A percentile compares a stretch with the other conserved stretches of the same genome.
Evolutionary conservation across 1,284 basidiomycete species (phyloP).

Genomic region (Apiotrichum sp.): DNA sequence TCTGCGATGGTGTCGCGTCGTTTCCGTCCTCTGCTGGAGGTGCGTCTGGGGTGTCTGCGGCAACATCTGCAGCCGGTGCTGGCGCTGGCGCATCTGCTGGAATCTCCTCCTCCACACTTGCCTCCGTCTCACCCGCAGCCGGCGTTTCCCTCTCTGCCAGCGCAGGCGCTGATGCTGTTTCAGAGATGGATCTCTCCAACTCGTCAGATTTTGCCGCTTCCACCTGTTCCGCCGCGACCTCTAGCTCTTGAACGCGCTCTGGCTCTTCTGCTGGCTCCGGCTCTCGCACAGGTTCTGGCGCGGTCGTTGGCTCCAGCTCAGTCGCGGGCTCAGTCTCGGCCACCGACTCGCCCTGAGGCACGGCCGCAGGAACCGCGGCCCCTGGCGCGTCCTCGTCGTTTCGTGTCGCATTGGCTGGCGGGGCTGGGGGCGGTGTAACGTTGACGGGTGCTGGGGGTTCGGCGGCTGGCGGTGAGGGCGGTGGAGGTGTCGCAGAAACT

Average conservation of each 20-base stretch:
- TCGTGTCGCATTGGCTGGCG: too few relatives aligned
- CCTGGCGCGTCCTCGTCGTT: neutral
- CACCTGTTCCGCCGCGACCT: too few relatives aligned
- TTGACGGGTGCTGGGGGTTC: too few relatives aligned
- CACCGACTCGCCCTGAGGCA: neutral
- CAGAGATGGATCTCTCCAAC: neutral
- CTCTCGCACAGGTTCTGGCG: too few relatives aligned
- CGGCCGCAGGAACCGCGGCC: neutral
- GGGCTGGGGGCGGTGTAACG: too few relatives aligned
- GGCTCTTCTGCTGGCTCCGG: too few relatives aligned
- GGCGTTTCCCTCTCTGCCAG: neutral
- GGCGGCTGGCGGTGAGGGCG: too few relatives aligned
- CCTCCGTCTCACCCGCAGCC: neutral
- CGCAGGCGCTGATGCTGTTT: neutral
- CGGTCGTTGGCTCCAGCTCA: neutral
- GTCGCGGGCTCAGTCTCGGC: neutral
- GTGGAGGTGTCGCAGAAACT: too few relatives aligned
- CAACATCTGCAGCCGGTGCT: too few relatives aligned
- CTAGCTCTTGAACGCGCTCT: neutral
- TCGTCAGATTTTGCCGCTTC: too few relatives aligned
- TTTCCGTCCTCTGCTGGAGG: neutral
- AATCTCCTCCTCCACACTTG: neutral
- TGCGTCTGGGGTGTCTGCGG: neutral
- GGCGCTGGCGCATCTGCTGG: too few relatives aligned
- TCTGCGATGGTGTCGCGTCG: neutral